Base-by-base conservation (phyloP, 805 yeast genomes). In the Maudiozyma pseudohumilis region DNA sequence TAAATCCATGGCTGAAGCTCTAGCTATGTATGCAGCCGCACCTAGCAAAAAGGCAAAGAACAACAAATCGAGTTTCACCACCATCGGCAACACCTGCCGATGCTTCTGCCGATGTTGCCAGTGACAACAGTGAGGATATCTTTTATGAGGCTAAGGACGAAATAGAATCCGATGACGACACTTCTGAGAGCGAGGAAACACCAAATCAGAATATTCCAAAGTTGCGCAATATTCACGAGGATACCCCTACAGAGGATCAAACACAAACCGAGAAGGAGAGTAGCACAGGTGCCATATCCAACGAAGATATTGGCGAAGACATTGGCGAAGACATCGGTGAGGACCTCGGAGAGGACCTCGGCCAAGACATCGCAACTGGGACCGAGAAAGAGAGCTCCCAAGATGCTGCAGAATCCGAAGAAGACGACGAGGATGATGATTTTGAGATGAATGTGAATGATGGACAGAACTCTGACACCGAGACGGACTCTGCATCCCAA, bases 1-100 rank as follows among this genome's bases (percentile, higher is more conserved):
- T 40, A 69, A 65, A 47, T 74, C 72, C 40, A 55, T 71, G 44
- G 64, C 71, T 5, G 72, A 70, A 49, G 66, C 68, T 24, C 67
- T 69, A 40, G 66, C 63, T 40, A 58, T 52, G 47, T 58, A 58
- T 38, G 46, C 59, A 19, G 11, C 37, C 15, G 15, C 3, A 11
- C 17, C 28, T 7, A 19, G 27, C n/a, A 23, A 6, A 12, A 22
- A 17, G 15, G 29, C 23, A 20, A 22, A 6, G 22, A 23, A 15
- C 11, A 29, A 6, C 12, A 7, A n/a, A 12, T 5, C 15, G 5
- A 11, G 20, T 11, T 23, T 21, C 19, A 13, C 7, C 6, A 13
- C 10, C 9, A 18, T 12, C 16, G 21, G n/a, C n/a, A n/a, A n/a
- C n/a, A n/a, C n/a, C n/a, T n/a, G 19, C 11, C 11, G 19, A 28